Evolutionary conservation across 139 green algal species (phyloP).

Genomic region (Spirogloea muscicola): DNA sequence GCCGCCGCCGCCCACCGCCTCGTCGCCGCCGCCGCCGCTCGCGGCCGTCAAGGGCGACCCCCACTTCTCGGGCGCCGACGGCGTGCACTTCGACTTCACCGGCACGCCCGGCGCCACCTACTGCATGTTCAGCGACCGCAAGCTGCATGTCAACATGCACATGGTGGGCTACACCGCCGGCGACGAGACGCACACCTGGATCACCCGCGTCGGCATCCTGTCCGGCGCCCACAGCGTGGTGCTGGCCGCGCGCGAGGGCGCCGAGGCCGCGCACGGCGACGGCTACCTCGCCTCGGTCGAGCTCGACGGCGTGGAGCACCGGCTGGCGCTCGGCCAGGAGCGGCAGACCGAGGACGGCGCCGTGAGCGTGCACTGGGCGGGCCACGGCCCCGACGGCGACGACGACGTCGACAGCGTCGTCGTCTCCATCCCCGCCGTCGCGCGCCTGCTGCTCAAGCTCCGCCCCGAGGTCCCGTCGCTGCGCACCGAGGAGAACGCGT

Average conservation of each 20-base stretch:
- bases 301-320: constrained; percentile 2
- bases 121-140: constrained; percentile 28
- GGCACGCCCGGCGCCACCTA: constrained; percentile 3
- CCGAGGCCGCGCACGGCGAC: background rate
- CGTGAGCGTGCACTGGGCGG: background rate
- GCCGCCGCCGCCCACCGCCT: too few species aligned
- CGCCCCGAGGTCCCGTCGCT: background rate
- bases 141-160: constrained; percentile 33
- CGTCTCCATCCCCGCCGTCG: background rate
- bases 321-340: background rate
- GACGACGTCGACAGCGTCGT: background rate
- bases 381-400: constrained; percentile 7
- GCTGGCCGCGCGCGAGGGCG: background rate
- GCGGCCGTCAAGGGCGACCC: constrained; percentile 19
- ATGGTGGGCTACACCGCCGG: constrained; percentile 17
- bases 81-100: constrained; percentile 19
- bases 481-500: background rate
- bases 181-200: background rate
- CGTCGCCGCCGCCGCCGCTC: too few species aligned
- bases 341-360: background rate
- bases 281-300: background rate
- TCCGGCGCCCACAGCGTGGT: background rate
- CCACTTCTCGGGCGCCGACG: constrained; percentile 15
- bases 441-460: constrained; percentile 6
- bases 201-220: constrained; percentile 5